Evolutionary conservation across 192 early-diverging fungal species (phyloP).

Genomic region (Backusella westeae): DNA sequence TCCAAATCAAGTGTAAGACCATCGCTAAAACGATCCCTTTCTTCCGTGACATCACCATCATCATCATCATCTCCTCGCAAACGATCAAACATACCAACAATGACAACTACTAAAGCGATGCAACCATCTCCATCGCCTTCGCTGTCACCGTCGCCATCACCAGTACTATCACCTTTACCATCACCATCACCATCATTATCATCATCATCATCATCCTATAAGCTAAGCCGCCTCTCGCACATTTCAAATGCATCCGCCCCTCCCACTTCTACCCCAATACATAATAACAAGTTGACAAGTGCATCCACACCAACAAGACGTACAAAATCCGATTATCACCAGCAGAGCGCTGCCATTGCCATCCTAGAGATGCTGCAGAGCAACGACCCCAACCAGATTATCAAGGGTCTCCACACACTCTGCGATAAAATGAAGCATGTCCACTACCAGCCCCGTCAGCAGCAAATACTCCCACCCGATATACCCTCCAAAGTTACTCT

Average conservation of each 20-base stretch:
- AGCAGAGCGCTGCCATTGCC: not conserved
- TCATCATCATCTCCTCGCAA: too few relatives aligned
- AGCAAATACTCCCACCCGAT: not conserved
- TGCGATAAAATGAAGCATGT: not conserved
- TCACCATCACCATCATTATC: not conserved
- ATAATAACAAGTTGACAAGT: not conserved
- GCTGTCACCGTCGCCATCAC: too few relatives aligned
- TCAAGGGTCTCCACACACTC: not conserved
- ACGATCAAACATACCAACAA: too few relatives aligned
- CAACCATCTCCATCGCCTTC: not conserved
- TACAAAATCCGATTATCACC: not conserved
- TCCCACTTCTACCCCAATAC: not conserved
- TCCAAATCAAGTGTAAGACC: not conserved
- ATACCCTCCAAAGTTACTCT: constrained; percentile 13
- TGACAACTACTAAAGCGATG: too few relatives aligned
- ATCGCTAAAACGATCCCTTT: too few relatives aligned
- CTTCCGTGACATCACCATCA: not conserved
- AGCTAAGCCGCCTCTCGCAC: not conserved
- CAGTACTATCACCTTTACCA: not conserved
- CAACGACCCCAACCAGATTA: not conserved
- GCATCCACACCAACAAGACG: not conserved
- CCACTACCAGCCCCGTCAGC: not conserved
- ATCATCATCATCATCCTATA: not conserved
- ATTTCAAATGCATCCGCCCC: not conserved
- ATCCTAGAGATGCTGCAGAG: not conserved